Percentiles rank a stretch among this genome's conserved stretches.
These are phyloP conservation scores for Achlya hypogyna DNA, from an alignment of 352 stramenopile species.

Conservation along the genomic window DNA sequence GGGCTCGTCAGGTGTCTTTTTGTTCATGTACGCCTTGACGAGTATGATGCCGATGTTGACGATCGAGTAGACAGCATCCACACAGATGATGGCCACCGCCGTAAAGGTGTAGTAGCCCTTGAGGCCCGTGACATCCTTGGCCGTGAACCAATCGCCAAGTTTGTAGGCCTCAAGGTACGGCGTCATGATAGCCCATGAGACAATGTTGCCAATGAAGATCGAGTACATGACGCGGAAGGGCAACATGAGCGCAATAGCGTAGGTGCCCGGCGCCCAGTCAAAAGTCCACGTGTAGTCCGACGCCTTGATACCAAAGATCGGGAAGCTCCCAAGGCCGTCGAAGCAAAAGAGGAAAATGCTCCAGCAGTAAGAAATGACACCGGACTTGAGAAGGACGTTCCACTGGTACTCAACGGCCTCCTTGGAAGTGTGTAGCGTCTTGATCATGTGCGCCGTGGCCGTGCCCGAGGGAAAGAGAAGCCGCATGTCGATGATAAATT, in stretches of 20 bases:
- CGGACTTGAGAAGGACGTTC: constrained; percentile 7
- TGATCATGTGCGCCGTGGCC: constrained; percentile 1
- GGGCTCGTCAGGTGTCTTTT: background rate
- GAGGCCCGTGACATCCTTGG: background rate
- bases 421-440: constrained; percentile 9
- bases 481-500: constrained; percentile 8
- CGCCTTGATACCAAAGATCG: constrained; percentile 1
- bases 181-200: constrained; percentile 9
- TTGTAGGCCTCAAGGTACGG: background rate
- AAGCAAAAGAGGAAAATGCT: constrained; percentile 9
- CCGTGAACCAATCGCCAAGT: background rate
- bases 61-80: constrained; percentile 11
- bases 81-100: constrained; percentile 1
- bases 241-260: constrained; percentile 5
- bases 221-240: constrained; percentile 7
- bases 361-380: background rate
- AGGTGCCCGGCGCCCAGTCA: constrained; percentile 10
- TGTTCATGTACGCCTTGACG: background rate
- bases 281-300: background rate
- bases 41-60: constrained; percentile 6
- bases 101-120: constrained; percentile 17
- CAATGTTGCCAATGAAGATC: background rate
- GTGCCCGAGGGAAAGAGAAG: background rate
- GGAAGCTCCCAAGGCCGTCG: background rate
- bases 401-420: constrained; percentile 9